These are phyloP conservation scores for Neonectria coccinea DNA, from an alignment of 2,329 filamentous ascomycete species.

Conservation along the genomic window DNA sequence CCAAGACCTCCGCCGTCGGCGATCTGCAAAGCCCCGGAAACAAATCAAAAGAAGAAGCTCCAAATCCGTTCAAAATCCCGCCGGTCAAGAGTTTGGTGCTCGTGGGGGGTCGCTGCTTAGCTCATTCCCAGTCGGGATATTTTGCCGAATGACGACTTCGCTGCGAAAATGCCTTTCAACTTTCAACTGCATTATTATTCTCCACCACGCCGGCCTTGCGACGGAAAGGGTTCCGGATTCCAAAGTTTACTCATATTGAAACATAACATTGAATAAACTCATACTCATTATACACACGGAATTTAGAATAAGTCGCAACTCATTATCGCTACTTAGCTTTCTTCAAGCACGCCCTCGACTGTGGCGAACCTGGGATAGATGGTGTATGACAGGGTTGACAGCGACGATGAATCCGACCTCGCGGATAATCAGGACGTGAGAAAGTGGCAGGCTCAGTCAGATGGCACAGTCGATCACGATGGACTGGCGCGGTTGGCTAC, in stretches of 20 bases:
- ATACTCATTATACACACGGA: neutral
- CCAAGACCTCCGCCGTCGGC: slow-evolving; percentile 13
- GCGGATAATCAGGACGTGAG: slow-evolving; percentile 18
- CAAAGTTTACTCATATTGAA: neutral
- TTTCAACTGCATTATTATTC: neutral
- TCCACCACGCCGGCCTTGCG: neutral
- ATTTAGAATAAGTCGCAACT: neutral
- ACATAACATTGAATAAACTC: neutral
- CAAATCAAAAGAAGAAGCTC: slow-evolving; percentile 21
- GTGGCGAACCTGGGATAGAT: slow-evolving; percentile 33
- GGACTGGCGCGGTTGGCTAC: slow-evolving; percentile 3
- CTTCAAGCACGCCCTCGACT: slow-evolving; percentile 5
- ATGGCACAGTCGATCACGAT: slow-evolving; percentile 3
- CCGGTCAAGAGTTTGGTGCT: neutral
- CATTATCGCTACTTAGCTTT: no score
- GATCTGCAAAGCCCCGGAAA: slow-evolving; percentile 28
- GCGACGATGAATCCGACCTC: slow-evolving; percentile 33
- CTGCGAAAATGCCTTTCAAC: neutral
- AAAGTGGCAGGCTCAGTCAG: slow-evolving; percentile 11
- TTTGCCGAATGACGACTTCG: neutral
- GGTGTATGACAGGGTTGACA: slow-evolving; percentile 32
- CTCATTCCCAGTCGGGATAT: slow-evolving; percentile 19
- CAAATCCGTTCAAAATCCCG: slow-evolving; percentile 10
- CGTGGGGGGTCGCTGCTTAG: slow-evolving; percentile 23
- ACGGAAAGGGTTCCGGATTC: neutral